phyloP scores from a whole-genome alignment of 441 rosid species.

The Rhodomyrtus psidioides region DNA sequence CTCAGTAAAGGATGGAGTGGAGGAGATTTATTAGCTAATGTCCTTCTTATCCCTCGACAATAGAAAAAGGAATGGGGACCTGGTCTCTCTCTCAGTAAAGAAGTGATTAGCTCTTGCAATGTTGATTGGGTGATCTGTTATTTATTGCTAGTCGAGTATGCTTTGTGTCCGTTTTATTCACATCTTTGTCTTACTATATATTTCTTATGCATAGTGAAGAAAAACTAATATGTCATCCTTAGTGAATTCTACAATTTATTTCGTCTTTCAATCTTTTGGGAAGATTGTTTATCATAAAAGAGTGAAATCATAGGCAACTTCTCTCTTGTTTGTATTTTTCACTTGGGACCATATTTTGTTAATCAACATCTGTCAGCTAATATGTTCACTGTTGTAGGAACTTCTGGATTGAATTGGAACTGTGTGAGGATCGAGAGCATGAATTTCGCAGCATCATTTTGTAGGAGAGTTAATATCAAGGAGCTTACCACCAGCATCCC shows the following conservation, averaged over 20 bases:
- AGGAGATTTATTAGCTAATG: not conserved
- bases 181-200: not conserved
- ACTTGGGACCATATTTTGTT: not conserved
- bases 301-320: not conserved
- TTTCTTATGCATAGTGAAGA: not conserved
- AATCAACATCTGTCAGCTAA: not conserved
- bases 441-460: slow-evolving; percentile 9
- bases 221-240: not conserved
- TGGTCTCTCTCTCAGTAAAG: not conserved
- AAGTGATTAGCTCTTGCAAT: not conserved
- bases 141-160: not conserved
- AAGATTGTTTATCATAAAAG: not conserved
- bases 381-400: not conserved
- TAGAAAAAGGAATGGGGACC: not conserved
- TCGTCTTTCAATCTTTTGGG: not conserved
- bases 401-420: not conserved
- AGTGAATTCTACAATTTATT: not conserved
- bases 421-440: not conserved
- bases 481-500: slow-evolving; percentile 9
- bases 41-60: not conserved
- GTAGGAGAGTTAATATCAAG: slow-evolving; percentile 6
- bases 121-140: not conserved
- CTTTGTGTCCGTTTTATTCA: not conserved
- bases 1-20: not conserved
- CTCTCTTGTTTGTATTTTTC: not conserved